Evolutionary conservation across 345 rosid genomes (phyloP).

Genomic region (Capsella bursapastoris): DNA sequence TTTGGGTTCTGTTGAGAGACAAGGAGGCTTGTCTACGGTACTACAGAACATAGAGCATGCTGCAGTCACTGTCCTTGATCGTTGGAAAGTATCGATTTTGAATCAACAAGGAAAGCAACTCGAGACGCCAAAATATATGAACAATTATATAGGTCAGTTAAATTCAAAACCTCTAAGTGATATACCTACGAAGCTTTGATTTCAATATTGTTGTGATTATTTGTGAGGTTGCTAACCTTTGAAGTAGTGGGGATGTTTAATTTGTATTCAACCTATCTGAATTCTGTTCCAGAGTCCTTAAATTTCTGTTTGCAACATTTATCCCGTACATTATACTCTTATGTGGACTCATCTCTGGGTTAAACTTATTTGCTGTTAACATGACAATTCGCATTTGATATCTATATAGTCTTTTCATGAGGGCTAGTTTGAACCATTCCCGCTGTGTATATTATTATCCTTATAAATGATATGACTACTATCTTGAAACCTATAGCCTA

Average conservation of each 20-base stretch:
- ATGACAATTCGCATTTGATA: constrained; percentile 4
- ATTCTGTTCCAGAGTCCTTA: constrained; percentile 8
- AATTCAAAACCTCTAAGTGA: constrained; percentile 20
- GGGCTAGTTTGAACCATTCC: constrained; percentile 14
- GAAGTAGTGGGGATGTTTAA: constrained; percentile 9
- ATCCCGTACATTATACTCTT: not conserved
- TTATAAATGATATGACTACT: constrained; percentile 6
- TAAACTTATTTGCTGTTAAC: not conserved
- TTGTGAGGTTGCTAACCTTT: constrained; percentile 11
- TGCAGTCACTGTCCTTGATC: constrained; percentile 89
- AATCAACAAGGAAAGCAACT: constrained; percentile 72
- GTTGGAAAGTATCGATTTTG: constrained; percentile 75
- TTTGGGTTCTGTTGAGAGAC: constrained; percentile 79
- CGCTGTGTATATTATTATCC: not conserved
- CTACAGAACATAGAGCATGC: constrained; percentile 77
- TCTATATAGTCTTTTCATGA: not conserved
- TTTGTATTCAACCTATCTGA: constrained; percentile 3
- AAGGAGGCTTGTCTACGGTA: constrained; percentile 79
- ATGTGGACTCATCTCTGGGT: not conserved
- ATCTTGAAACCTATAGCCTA: constrained; percentile 5
- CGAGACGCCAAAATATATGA: constrained; percentile 74
- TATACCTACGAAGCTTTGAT: not conserved
- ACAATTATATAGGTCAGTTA: constrained; percentile 81
- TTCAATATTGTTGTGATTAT: constrained; percentile 11
- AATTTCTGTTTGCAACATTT: not conserved